Evolutionary conservation across 257 asterid species (phyloP), one percentile per base, ranked within the genome.

Genomic region (Pogostemon cablin): DNA sequence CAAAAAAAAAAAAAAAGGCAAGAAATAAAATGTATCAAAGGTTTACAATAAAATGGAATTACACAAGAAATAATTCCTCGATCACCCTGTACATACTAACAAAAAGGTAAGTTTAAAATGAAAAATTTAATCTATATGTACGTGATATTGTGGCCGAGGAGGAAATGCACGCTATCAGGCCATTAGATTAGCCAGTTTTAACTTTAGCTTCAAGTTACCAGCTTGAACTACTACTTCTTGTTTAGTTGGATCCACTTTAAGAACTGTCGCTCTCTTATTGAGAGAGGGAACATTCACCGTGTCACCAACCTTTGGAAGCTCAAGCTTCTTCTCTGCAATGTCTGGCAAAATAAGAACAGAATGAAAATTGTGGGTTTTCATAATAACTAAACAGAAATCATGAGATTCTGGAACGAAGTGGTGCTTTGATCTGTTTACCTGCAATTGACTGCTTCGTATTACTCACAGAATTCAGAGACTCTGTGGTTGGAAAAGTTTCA

Each of bases 151-250:
- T 72, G 68, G 48, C 62, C 5, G 38, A 67, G 66, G 78, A 78
- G 65, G 76, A 73, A 77, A 67, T 50, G 47, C 69, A 47, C 67
- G 34, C 67, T 56, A 66, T 83, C 81, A 74, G 77, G 62, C 52
- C 37, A 69, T 63, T 9, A 91, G 69, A 75, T 89, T 96, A 39
- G 81, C 76, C 47, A 91, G 75, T 75, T 86, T 91, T 66, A 95
- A 58, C 79, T 86, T 95, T 84, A 95, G 58, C 85, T 85, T 95
- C 90, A 95, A 69, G 84, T 75, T 74, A 43, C 99, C 99, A 67
- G 89, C 91, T 80, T 87, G 95, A 73, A 95, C 96, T 47, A 89
- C 77, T 58, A 95, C 73, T 78, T 85, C 95, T 74, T 77, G 90
- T 80, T 79, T 87, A 8, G 89, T 82, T 41, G 84, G 79, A 71